Base-by-base conservation (phyloP, 352 stramenopile genomes). In the Globisporangium nunn region DNA sequence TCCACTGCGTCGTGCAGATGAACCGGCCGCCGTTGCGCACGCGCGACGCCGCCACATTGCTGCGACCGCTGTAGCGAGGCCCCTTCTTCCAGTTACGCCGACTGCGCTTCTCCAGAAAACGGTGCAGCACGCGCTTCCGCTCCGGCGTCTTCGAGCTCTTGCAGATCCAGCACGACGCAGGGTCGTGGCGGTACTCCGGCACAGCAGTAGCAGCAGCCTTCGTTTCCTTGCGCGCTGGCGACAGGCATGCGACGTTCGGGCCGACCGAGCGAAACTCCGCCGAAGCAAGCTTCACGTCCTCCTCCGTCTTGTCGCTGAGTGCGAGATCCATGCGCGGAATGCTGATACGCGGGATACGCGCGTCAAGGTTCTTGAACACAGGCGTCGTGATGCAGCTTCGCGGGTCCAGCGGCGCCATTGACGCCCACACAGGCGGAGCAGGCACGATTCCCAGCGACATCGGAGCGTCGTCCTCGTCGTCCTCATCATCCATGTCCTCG, bases 141-240 rank as follows among this genome's bases (percentile, higher is more conserved):
- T 90, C 80, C 39, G 76, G 56, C 47, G 81, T 87, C 71, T 92
- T 93, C 47, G 70, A 74, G 49, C 79, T 91, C 75, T 92, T 91
- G 78, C 84, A 93, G 58, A 93, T 89, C 84, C 84, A 93, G 78
- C 84, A 93, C 56, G 75, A 85, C 57, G 72, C 66, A 14, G 81
- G 62, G 66, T 92, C 73, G 64, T 93, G 84, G 29, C 72, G 59
- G 68, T 90, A 91, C 57, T 70, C 67, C 2, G 67, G 50, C 35
- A 71, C 44, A 35, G 18, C 44, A 43, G 17, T 49, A 49, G 31
- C 44, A 43, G 17, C 50, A 49, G 31, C 44, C 69, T 85, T 92
- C 49, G 70, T 66, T 41, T 73, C 69, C 67, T 72, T 64, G 10
- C 56, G 58, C 70, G 75, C 84, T 3, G 78, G 74, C 39, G 74